Evolutionary conservation across 768 basidiomycete species (phyloP), one percentile per base, ranked within the genome.

Genomic region (Podaxis rugospora): DNA sequence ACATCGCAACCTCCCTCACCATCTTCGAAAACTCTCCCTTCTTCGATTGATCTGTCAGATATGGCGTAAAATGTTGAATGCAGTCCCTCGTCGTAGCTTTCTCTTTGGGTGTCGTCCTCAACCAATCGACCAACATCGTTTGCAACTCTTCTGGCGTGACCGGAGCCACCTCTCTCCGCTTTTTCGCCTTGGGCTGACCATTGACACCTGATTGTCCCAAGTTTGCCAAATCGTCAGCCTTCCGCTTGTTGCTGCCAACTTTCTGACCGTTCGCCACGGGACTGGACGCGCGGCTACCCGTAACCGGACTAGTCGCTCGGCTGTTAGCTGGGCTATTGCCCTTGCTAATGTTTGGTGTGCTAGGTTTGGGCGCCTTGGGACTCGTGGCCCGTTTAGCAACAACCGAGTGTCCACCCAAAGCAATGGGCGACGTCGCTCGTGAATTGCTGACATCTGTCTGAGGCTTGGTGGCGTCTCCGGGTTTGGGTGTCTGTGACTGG

Each of bases 381-480:
- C 90, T 92, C 1, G 91, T 93, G 3, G 92, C 92, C 16, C 92
- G 85, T 73, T 89, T 89, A 1, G 92, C 92, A 14, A 95, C 83
- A 23, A 90, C 68, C 1, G 88, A 90, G 72, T 92, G 90, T 0
- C 91, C 92, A 39, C 89, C 86, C 64, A 87, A 78, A 28, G 81
- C 74, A 9, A 75, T 75, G 7, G 87, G 88, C 2, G 89, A 90
- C 25, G 79, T 82, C 11, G 85, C 80, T 39, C 82, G 83, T 32
- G 89, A 87, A 56, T 73, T 77, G 11, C 13, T 44, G 37, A 74
- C 64, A 4, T 60, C 62, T 7, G 77, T 64, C 64, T 61, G 65
- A 23, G 79, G 69, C 51, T 72, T 75, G 42, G 63, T 23, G 6
- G 72, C 60, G 40, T 74, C 63, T 28, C 75, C 71, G 11, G 74